Evolutionary conservation across 1,284 basidiomycete genomes (phyloP), one percentile per base, ranked within the genome.

Genomic region (Grifola frondosa): DNA sequence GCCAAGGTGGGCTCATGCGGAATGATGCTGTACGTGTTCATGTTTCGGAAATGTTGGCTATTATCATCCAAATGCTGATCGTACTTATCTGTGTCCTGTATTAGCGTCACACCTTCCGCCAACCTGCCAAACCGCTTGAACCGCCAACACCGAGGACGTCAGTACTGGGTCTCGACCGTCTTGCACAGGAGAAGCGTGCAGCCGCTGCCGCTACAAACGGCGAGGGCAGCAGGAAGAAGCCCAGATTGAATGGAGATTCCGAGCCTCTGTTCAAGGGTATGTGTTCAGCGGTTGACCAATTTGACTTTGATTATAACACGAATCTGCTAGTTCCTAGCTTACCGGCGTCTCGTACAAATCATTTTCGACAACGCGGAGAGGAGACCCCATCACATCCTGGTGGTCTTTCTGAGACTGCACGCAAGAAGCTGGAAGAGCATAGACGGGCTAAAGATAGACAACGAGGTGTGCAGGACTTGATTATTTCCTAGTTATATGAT

Each of bases 331-430:
- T 95, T 6, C 92, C 92, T 1, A 75, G 64, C 22, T 58, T 94
- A 9, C 88, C 88, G 44, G 70, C 74, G 42, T 66, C 75, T 13
- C 75, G 81, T 32, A 65, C 71, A 11, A 70, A 69, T 28, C 80
- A 86, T 55, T 64, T 76, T 2, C 79, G 94, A 10, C 82, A 89
- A 48, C 71, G 87, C 53, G 88, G 84, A 0, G 88, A 89, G 53
- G 93, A 96, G 54, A 97, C 94, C 0, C 94, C 94, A 0, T 95
- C 93, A n/a, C 90, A 95, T 61, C 86, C 90, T 1, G 87, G 90
- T 35, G 95, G 94, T 10, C 69, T 97, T 22, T 88, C 88, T 0
- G 86, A 91, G 20, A 67, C 71, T 1, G 91, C 86, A 8, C 73
- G 83, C 20, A 74, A 77, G 53, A 69, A 78, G 47, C 65, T 97